Percentiles rank a stretch among this genome's conserved stretches.
These are phyloP conservation scores for Taphrina pruni DNA, from an alignment of 1,139 yeast species.

Conservation along the genomic window DNA sequence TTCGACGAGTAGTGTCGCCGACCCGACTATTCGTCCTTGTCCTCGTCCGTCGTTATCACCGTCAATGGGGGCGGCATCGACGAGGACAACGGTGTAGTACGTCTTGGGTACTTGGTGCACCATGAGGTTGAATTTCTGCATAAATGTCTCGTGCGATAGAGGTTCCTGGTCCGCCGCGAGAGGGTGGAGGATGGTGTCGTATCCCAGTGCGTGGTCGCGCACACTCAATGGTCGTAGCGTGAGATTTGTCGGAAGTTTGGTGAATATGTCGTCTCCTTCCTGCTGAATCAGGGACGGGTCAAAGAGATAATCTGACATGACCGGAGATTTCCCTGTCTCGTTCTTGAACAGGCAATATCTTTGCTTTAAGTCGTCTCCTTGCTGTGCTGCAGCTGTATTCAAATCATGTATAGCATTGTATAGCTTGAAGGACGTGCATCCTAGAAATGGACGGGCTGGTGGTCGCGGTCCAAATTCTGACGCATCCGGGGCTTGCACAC, in stretches of 20 bases:
- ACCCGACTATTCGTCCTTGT: slow-evolving; percentile 51
- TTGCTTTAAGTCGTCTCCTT: too few species aligned
- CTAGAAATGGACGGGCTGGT: too few species aligned
- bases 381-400: too few species aligned
- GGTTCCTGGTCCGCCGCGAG: slow-evolving; percentile 40
- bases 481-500: slow-evolving; percentile 3
- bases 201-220: slow-evolving; percentile 57
- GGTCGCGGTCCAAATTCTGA: neutral
- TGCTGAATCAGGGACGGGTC: slow-evolving; percentile 7
- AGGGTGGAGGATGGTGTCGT: slow-evolving; percentile 37
- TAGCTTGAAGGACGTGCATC: too few species aligned
- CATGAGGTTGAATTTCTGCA: slow-evolving; percentile 3
- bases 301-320: slow-evolving; percentile 5
- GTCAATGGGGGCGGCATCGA: slow-evolving; percentile 48
- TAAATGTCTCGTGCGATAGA: slow-evolving; percentile 7
- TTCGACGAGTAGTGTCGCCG: slow-evolving; percentile 60
- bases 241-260: neutral
- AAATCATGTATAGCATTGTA: too few species aligned
- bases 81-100: slow-evolving; percentile 63
- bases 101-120: slow-evolving; percentile 53
- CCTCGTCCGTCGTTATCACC: slow-evolving; percentile 41
- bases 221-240: slow-evolving; percentile 57
- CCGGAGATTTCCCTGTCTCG: too few species aligned
- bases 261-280: neutral
- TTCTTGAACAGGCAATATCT: too few species aligned